Conservation (phyloP, 148 eudicot genomes). For the Persicaria maculosa region DNA sequence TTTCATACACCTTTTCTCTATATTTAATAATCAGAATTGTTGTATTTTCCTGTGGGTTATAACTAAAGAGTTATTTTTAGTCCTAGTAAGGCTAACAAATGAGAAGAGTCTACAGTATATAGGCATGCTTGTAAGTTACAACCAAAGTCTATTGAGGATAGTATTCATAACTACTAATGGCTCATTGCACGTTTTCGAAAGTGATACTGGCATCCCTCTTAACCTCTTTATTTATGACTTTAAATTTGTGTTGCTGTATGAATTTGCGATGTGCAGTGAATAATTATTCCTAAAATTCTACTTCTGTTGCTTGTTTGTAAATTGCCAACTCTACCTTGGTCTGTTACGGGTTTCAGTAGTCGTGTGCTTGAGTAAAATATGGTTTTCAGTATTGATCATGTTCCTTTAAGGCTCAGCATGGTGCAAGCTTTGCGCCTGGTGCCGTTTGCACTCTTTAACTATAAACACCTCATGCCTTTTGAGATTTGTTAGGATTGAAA, state of each 20-base stretch:
- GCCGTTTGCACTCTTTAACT: neutral
- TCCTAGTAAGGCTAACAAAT: neutral
- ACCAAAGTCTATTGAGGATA: neutral
- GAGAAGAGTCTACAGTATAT: neutral
- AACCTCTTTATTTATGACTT: neutral
- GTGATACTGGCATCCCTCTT: neutral
- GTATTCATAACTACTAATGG: neutral
- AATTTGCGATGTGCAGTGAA: neutral
- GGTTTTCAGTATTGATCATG: neutral
- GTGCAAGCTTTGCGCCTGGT: neutral
- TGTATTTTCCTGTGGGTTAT: too few relatives aligned
- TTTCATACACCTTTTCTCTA: neutral
- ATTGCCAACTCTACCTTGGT: neutral
- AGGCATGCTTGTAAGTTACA: neutral
- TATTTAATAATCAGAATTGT: too few relatives aligned
- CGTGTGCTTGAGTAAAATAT: neutral
- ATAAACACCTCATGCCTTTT: neutral
- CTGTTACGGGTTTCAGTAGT: neutral
- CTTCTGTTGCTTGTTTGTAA: neutral
- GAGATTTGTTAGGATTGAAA: neutral
- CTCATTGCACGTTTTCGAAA: neutral
- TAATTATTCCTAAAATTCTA: neutral
- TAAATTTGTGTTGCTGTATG: neutral
- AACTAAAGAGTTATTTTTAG: neutral
- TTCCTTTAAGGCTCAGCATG: neutral